A percentile compares a stretch with the other conserved stretches of the same genome.
phyloP scores from a whole-genome alignment of 2,329 filamentous ascomycete species.

The Fusarium robinianum region DNA sequence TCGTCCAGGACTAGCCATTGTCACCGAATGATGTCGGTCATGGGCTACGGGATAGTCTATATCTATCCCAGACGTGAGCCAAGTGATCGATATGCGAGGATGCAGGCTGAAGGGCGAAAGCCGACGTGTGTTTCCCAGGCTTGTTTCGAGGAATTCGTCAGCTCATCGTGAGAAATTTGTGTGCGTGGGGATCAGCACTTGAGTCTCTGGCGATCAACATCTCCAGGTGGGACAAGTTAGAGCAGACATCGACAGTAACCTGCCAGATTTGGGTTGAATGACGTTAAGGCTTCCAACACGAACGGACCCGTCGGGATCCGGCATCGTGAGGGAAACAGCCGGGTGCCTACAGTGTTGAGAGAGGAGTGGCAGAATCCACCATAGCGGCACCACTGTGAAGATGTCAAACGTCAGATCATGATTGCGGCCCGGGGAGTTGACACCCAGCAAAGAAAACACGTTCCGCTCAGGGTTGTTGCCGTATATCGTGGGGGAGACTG shows the following conservation, averaged over 20 bases:
- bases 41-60: not conserved
- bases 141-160: not conserved
- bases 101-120: too few species aligned
- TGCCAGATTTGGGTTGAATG: not conserved
- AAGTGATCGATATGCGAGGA: too few species aligned
- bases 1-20: not conserved
- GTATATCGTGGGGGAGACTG: not conserved
- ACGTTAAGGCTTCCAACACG: not conserved
- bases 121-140: not conserved
- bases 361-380: too few species aligned
- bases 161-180: not conserved
- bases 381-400: not conserved
- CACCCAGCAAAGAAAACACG: not conserved
- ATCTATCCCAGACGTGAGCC: not conserved
- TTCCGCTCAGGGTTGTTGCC: not conserved
- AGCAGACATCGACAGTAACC: not conserved
- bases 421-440: not conserved
- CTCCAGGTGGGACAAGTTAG: constrained; percentile 5
- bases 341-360: constrained; percentile 2
- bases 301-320: constrained; percentile 3
- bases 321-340: constrained; percentile 1
- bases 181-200: constrained; percentile 13
- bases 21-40: not conserved
- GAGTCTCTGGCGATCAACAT: constrained; percentile 14
- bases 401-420: not conserved